phyloP scores from a whole-genome alignment of 352 stramenopile genomes.

The Pilasporangium apinafurcum region DNA sequence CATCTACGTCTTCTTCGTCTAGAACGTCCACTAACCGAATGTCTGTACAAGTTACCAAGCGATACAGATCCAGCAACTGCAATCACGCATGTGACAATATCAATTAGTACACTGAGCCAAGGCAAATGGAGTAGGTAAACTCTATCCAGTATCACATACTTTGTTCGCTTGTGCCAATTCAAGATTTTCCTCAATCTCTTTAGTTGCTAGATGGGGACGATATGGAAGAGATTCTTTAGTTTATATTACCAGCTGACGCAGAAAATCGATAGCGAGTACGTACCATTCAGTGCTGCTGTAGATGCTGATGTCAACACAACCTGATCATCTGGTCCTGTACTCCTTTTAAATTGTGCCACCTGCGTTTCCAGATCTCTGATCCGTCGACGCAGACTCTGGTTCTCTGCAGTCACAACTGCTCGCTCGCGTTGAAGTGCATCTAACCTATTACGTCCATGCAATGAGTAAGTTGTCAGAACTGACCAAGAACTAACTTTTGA shows the following conservation, averaged over 20 bases:
- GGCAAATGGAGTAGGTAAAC: background rate
- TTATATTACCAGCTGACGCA: no score
- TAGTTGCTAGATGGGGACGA: constrained; percentile 12
- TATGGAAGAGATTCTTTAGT: background rate
- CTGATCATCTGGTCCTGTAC: constrained; percentile 25
- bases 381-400: constrained; percentile 21
- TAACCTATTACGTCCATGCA: constrained; percentile 5
- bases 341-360: constrained; percentile 38
- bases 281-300: constrained; percentile 17
- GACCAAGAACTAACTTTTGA: no score
- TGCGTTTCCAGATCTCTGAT: constrained; percentile 55
- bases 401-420: constrained; percentile 25
- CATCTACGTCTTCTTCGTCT: constrained; percentile 45
- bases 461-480: background rate
- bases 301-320: constrained; percentile 26
- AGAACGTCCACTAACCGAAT: constrained; percentile 62
- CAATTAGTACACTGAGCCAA: no score
- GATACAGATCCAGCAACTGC: constrained; percentile 74
- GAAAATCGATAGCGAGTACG: background rate
- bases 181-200: constrained; percentile 34
- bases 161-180: constrained; percentile 71
- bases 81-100: no score
- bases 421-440: constrained; percentile 23
- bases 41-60: constrained; percentile 68
- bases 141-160: constrained; percentile 13